Evolutionary conservation across 106 monocot species (phyloP).

Genomic region (Dactylorhiza incarnata): DNA sequence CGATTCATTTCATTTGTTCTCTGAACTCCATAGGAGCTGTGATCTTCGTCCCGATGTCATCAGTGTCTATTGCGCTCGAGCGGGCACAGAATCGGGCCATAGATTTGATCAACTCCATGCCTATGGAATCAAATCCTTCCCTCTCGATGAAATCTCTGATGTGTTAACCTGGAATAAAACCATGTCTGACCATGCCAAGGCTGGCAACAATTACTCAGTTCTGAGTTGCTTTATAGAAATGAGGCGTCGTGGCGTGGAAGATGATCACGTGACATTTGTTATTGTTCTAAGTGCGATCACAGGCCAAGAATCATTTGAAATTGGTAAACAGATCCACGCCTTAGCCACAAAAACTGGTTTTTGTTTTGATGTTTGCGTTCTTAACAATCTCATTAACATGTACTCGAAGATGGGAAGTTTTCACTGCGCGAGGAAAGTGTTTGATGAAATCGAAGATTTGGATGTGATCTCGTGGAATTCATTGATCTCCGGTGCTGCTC

Average conservation of each 20-base stretch:
- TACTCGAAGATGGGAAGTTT: constrained; percentile 42
- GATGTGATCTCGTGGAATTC: constrained; percentile 79
- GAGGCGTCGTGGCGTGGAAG: constrained; percentile 27
- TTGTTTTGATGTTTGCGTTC: constrained; percentile 27
- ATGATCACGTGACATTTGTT: constrained; percentile 47
- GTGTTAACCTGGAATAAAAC: constrained; percentile 38
- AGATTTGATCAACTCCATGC: constrained; percentile 33
- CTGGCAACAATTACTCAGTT: constrained; percentile 18
- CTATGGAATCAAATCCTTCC: constrained; percentile 37
- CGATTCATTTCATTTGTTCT: constrained; percentile 42
- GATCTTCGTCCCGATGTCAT: constrained; percentile 18
- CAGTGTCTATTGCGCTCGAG: constrained; percentile 26
- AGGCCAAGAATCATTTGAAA: constrained; percentile 10
- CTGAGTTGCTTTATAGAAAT: constrained; percentile 34
- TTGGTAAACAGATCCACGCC: constrained; percentile 46
- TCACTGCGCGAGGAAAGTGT: constrained; percentile 27
- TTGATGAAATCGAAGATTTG: constrained; percentile 37
- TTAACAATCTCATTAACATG: constrained; percentile 58
- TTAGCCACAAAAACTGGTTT: constrained; percentile 36
- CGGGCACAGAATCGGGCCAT: background rate
- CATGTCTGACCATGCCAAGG: constrained; percentile 32
- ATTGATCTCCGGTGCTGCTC: constrained; percentile 26
- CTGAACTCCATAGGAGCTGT: constrained; percentile 34
- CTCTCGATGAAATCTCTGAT: constrained; percentile 22
- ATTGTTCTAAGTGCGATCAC: constrained; percentile 32